phyloP scores from a whole-genome alignment of 495 filamentous ascomycete genomes.

The Penicillium ochrochloron region DNA sequence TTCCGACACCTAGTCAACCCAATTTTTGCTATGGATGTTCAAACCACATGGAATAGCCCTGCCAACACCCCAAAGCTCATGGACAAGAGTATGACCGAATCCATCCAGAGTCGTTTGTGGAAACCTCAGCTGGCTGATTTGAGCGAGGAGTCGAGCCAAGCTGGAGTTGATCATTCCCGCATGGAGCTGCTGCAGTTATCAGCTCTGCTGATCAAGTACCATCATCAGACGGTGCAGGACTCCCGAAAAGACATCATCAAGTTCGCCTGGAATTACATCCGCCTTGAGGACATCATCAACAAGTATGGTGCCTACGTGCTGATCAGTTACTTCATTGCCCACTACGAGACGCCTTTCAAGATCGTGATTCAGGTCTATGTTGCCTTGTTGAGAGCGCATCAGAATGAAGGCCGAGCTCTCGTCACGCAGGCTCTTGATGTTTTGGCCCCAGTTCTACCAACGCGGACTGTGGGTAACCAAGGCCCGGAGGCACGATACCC shows the following conservation, averaged over 20 bases:
- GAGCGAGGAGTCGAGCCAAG: conserved; percentile 81
- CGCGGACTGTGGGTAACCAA: conserved; percentile 52
- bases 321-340: conserved; percentile 95
- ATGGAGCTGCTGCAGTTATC: conserved; percentile 96
- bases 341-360: conserved; percentile 95
- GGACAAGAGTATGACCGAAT: conserved; percentile 86
- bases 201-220: conserved; percentile 92
- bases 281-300: conserved; percentile 97
- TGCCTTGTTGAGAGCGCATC: conserved; percentile 86
- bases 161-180: conserved; percentile 90
- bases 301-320: conserved; percentile 98
- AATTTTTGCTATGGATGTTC: conserved; percentile 95
- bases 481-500: conserved; percentile 62
- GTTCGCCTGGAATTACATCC: conserved; percentile 98
- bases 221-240: conserved; percentile 80
- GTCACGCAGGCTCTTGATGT: conserved; percentile 95
- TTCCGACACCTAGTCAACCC: conserved; percentile 94
- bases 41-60: conserved; percentile 56
- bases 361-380: conserved; percentile 95
- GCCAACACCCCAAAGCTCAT: conserved; percentile 73
- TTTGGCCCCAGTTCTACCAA: conserved; percentile 90
- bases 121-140: conserved; percentile 82
- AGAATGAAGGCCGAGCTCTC: conserved; percentile 89
- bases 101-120: conserved; percentile 93
- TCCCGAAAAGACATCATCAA: conserved; percentile 98